These are phyloP conservation scores for Flaveria brownii DNA, from an alignment of 129 eudicot species.

Conservation along the genomic window DNA sequence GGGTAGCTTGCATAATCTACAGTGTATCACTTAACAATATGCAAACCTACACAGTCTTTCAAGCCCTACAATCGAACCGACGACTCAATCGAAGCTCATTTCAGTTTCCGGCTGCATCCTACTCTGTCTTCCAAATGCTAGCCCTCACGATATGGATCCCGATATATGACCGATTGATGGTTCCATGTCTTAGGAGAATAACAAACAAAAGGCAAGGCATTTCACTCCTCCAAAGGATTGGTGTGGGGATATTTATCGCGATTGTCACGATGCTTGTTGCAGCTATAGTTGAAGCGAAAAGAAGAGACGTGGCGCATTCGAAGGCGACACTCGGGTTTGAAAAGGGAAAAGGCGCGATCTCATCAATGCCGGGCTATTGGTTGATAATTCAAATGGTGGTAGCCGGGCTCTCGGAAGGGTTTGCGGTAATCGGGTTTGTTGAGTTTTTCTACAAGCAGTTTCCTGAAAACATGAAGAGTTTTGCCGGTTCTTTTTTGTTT, in stretches of 20 bases:
- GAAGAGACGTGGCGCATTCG: conserved; percentile 46
- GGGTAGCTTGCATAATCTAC: conserved; percentile 54
- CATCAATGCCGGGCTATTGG: conserved; percentile 56
- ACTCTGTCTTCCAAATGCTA: conserved; percentile 53
- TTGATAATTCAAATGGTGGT: conserved; percentile 37
- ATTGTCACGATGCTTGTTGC: conserved; percentile 46
- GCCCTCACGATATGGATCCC: conserved; percentile 64
- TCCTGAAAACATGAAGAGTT: conserved; percentile 65
- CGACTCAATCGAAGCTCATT: conserved; percentile 38
- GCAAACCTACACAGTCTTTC: conserved; percentile 53
- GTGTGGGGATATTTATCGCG: conserved; percentile 50
- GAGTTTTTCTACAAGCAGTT: conserved; percentile 57
- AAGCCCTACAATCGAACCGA: conserved; percentile 60
- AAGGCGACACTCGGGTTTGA: conserved; percentile 44
- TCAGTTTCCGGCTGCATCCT: conserved; percentile 63
- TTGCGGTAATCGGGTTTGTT: conserved; percentile 37
- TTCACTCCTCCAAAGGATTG: conserved; percentile 64
- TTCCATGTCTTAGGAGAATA: conserved; percentile 50
- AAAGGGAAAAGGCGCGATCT: conserved; percentile 49
- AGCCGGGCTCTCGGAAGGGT: conserved; percentile 61
- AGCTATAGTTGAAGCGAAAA: conserved; percentile 43
- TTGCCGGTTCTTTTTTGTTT: conserved; percentile 47
- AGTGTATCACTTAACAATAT: conserved; percentile 38
- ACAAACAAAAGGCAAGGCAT: conserved; percentile 61
- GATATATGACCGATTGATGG: conserved; percentile 53